Base-by-base conservation (phyloP, 768 basidiomycete species). In the Brasilioporus rufonigricans region DNA sequence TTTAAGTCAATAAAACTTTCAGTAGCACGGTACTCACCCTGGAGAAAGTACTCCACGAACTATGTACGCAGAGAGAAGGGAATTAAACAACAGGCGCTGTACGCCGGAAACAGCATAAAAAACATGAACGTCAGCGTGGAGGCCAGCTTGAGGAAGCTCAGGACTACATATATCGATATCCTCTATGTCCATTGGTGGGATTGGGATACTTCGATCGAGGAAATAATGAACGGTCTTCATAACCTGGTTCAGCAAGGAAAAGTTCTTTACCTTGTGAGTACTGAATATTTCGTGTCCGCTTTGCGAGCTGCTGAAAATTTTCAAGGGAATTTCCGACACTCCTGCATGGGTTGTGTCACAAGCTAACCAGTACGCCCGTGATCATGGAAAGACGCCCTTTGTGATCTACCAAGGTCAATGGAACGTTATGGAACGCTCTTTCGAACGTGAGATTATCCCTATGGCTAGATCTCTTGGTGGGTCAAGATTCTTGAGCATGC, bases 161-260 rank as follows among this genome's bases (percentile, higher is more conserved):
- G 81, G 38, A 86, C 83, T 0, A 69, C 76, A 14, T 87, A 80
- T 56, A 76, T 83, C 62, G 82, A 83, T 56, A 74, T 84, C 52
- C 61, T 83, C 21, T 83, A 83, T 59, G 60, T 83, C 1, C 81
- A 83, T 58, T 80, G 73, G 71, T 75, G 77, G 80, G 78, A 80
- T 75, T 77, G 70, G 53, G 65, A 73, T 5, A 77, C 76, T 1
- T 72, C 71, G 4, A 72, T 79, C 33, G 69, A 74, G 45, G 80
- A 81, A 57, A 58, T 79, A 13, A 77, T 79, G 78, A 73, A 74
- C 40, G 63, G 66, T 16, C 64, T 82, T 9, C 75, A 80, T 59
- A 67, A 65, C 11, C 64, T 79, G n/a, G 76, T 80, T 49, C 68
- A 67, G 31, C 59, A 65, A 43, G 76, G 77, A 44, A 80, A 79